A percentile compares a stretch with the other conserved stretches of the same genome.
Conservation (phyloP, 176 grass and related monocot genomes). For the Musa beccarii region DNA sequence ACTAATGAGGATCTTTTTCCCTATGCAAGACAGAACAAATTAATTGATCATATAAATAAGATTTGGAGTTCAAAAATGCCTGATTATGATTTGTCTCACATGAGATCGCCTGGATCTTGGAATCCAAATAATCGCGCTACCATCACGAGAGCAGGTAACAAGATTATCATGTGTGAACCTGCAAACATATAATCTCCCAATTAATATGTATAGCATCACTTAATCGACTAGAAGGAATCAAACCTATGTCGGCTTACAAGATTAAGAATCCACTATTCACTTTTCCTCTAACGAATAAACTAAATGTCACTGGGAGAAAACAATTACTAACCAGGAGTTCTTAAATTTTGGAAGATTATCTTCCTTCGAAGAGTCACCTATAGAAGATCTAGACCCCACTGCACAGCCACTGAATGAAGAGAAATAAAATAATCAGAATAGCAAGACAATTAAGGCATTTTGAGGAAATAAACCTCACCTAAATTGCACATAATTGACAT, state of each 20-base stretch:
- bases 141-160: conserved; percentile 97
- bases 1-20: not conserved
- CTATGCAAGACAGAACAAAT: not conserved
- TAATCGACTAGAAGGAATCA: conserved; percentile 18
- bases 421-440: conserved; percentile 14
- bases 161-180: conserved; percentile 97
- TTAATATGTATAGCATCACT: conserved; percentile 16
- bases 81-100: conserved; percentile 33
- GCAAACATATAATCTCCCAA: conserved; percentile 4
- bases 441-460: not conserved
- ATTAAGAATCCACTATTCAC: not conserved
- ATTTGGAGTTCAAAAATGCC: not conserved
- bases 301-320: not conserved
- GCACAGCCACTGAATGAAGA: conserved; percentile 64
- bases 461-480: conserved; percentile 23
- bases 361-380: conserved; percentile 64
- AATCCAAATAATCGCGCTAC: conserved; percentile 99
- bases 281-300: not conserved
- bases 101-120: conserved; percentile 94
- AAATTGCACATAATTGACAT: conserved; percentile 99
- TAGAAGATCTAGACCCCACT: conserved; percentile 73
- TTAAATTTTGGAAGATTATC: conserved; percentile 89
- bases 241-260: not conserved
- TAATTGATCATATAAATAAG: not conserved
- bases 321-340: conserved; percentile 79